Conservation (phyloP, 208 protist species). For the Acanthamoeba triangularis region DNA sequence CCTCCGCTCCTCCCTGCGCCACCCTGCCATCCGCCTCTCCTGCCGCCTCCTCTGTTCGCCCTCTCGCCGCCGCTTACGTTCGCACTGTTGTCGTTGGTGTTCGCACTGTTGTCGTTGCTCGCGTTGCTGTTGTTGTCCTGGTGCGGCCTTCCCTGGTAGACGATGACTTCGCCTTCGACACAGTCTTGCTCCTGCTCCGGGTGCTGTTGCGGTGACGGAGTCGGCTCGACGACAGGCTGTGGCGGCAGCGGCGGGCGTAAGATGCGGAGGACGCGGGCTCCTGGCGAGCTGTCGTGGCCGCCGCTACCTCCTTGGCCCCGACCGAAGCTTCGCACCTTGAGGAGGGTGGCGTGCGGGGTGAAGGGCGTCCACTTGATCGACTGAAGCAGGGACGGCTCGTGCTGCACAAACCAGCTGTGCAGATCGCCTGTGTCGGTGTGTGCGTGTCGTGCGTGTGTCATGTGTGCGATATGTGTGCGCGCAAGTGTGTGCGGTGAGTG, state of each 20-base stretch:
- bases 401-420: constrained; percentile 7
- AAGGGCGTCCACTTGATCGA: constrained; percentile 28
- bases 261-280: background rate
- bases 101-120: background rate
- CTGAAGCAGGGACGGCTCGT: constrained; percentile 34
- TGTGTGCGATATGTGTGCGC: no score
- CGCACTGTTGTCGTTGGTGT: no score
- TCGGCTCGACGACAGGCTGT: background rate
- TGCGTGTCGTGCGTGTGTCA: no score
- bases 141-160: background rate
- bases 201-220: background rate
- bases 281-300: background rate
- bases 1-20: background rate
- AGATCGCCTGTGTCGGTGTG: background rate
- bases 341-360: constrained; percentile 10
- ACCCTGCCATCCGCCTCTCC: background rate
- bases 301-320: background rate
- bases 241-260: background rate
- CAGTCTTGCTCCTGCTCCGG: background rate
- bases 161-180: background rate
- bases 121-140: background rate
- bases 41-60: background rate
- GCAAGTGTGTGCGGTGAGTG: background rate
- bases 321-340: constrained; percentile 34
- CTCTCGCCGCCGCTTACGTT: background rate